Base-by-base conservation (phyloP, 495 filamentous ascomycete species). In the Podospora fimiseda region DNA sequence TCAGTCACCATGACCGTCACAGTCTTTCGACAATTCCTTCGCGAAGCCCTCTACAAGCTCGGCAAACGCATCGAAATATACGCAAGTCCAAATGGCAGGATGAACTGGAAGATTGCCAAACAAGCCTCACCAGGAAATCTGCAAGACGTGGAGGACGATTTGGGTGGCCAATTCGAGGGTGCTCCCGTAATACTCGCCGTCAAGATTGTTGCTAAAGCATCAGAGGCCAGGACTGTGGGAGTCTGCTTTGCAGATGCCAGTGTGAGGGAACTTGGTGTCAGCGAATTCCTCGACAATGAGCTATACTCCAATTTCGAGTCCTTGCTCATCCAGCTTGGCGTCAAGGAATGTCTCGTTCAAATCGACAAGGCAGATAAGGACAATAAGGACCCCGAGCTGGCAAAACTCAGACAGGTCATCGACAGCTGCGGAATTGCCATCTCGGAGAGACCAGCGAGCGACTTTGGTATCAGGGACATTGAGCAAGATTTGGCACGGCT, bases 191-290 rank as follows among this genome's bases (percentile, higher is more conserved):
- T 98, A 37, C 70, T 98, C 5, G 88, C 93, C 2, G 89, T 98
- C 61, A 97, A 95, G 71, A 86, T 97, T 33, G 85, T 87, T 0
- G 84, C 88, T 2, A 91, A 87, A 63, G 91, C 90, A 2, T 79
- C 83, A 0, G 90, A 96, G 67, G 89, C 86, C 2, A 76, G 94
- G 43, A 87, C 79, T 51, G 89, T 98, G 2, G 93, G 93, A 11
- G 91, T 97, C 20, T 96, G 93, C 70, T 99, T 99, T 71, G 93
- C 94, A 7, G 93, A 99, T 80, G 93, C 93, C 9, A 96, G 88
- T 60, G 91, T 96, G 56, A 79, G 94, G 46, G 93, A 99, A 70
- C 80, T 99, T 0, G 93, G 93, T 21, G 90, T 99, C 36, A 94
- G 87, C 76, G 93, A 99, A 65, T 99, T 99, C 61, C 77, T 95